Percentiles rank a stretch among this genome's conserved stretches.
Conservation (phyloP, 805 yeast species). For the Zygotorulaspora danielsina region DNA sequence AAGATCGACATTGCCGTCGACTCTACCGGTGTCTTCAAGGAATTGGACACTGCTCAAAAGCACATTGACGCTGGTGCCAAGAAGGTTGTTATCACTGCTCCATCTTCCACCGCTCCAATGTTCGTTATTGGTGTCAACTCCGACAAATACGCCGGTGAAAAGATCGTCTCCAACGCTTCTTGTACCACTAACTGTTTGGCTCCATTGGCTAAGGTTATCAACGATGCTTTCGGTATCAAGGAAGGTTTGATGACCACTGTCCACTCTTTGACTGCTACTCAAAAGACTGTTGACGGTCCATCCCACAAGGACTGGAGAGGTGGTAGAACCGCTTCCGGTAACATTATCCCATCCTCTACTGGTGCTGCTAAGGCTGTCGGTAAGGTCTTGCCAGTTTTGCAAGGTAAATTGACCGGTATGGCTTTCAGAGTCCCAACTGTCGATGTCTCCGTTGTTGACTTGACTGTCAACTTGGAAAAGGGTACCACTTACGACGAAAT, state of each 20-base stretch:
- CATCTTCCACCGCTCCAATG: slow-evolving; percentile 69
- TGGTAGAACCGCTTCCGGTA: slow-evolving; percentile 73
- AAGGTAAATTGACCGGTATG: slow-evolving; percentile 72
- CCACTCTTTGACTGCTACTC: slow-evolving; percentile 68
- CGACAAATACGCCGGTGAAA: slow-evolving; percentile 53
- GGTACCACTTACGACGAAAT: slow-evolving; percentile 61
- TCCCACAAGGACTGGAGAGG: slow-evolving; percentile 80
- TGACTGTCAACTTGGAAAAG: slow-evolving; percentile 58
- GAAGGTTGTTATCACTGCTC: slow-evolving; percentile 69
- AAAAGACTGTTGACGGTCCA: slow-evolving; percentile 73
- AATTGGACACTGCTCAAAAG: slow-evolving; percentile 58
- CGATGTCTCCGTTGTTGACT: slow-evolving; percentile 69
- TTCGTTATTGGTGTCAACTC: slow-evolving; percentile 69
- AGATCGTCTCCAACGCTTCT: slow-evolving; percentile 64
- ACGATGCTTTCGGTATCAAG: slow-evolving; percentile 62
- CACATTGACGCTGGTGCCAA: slow-evolving; percentile 72
- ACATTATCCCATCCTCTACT: slow-evolving; percentile 70
- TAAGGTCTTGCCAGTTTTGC: slow-evolving; percentile 65
- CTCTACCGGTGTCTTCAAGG: slow-evolving; percentile 71
- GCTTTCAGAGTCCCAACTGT: slow-evolving; percentile 71
- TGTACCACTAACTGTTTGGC: slow-evolving; percentile 75
- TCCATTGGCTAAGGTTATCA: slow-evolving; percentile 65
- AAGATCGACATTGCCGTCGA: slow-evolving; percentile 63
- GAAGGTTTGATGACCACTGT: slow-evolving; percentile 76
- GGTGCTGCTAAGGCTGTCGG: slow-evolving; percentile 79